Evolutionary conservation across 2,329 filamentous ascomycete genomes (phyloP), one percentile per base, ranked within the genome.

Genomic region (Lasiodiplodia sp.): DNA sequence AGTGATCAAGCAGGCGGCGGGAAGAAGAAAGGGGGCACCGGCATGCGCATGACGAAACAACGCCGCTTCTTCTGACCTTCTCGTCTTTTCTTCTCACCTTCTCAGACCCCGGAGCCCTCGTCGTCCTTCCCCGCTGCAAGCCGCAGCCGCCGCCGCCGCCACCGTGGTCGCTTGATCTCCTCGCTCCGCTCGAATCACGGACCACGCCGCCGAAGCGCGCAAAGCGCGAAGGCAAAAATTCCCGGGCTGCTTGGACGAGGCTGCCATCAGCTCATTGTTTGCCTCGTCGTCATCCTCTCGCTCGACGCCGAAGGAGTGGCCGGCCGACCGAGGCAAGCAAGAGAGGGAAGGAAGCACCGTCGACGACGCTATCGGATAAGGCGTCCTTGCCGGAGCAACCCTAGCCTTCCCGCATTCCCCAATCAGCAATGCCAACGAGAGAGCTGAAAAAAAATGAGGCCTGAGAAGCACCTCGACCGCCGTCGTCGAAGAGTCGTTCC

Each of bases 251-350:
- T 28, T 28, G 28, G 21, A 16, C n/a, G 5, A 52, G 21, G 37
- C 56, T 18, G 56, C 11, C 56, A 60, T 47, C 56, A 60, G 34
- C 56, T 16, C 21, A 38, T 28, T 37, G 28, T 31, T 18, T 14
- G 34, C 53, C 34, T 25, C 51, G 4, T 57, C 34, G 34, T 4
- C 31, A 57, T 57, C 53, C 53, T 25, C 58, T 25, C 56, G 31
- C 21, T 25, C 23, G n/a, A 63, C 14, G 58, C 58, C 58, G 58
- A 63, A 63, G 16, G 58, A 51, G 25, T 31, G 58, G 44, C 58
- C 58, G 58, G 40, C 44, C 44, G 40, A 34, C 58, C 58, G 58
- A 63, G 58, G 58, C 58, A 34, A n/a, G 10, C 7, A 51, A 14
- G 10, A 63, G 12, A 63, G 18, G 7, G 44, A 49, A 47, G 44